phyloP scores from a whole-genome alignment of 768 basidiomycete genomes.

The Daedaleopsis nitida region DNA sequence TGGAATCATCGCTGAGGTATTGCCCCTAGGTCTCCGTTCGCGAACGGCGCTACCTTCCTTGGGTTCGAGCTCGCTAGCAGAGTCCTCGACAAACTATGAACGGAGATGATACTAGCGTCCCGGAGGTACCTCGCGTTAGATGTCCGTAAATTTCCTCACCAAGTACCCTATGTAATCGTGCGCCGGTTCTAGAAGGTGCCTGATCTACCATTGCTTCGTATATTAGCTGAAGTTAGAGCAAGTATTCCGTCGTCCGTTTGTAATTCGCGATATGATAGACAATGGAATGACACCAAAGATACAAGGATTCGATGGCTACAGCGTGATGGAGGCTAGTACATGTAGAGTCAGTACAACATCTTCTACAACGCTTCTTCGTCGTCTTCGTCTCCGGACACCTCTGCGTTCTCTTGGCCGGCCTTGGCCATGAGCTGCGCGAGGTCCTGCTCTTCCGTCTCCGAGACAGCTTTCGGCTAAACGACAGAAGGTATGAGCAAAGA shows the following conservation, averaged over 20 bases:
- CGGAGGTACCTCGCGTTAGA: not conserved
- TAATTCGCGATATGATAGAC: too few relatives aligned
- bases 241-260: too few relatives aligned
- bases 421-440: conserved; percentile 96
- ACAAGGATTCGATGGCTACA: conserved; percentile 6
- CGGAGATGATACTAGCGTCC: not conserved
- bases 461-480: conserved; percentile 91
- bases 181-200: not conserved
- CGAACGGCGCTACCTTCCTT: conserved; percentile 95
- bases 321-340: not conserved
- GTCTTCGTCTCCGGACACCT: conserved; percentile 93
- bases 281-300: not conserved
- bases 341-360: not conserved
- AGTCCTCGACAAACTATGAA: conserved; percentile 44
- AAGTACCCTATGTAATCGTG: conserved; percentile 12
- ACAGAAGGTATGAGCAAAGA: not conserved
- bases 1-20: not conserved
- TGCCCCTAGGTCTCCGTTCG: conserved; percentile 81
- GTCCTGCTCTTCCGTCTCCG: conserved; percentile 96
- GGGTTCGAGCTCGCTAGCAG: conserved; percentile 94
- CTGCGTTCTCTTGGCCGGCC: conserved; percentile 90
- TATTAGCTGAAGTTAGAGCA: not conserved
- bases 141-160: conserved; percentile 6
- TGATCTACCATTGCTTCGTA: not conserved
- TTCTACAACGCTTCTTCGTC: conserved; percentile 57